A percentile compares a stretch with the other conserved stretches of the same genome.
These are phyloP conservation scores for Emergomyces africanus DNA, from an alignment of 2,329 filamentous ascomycete genomes.

Conservation along the genomic window DNA sequence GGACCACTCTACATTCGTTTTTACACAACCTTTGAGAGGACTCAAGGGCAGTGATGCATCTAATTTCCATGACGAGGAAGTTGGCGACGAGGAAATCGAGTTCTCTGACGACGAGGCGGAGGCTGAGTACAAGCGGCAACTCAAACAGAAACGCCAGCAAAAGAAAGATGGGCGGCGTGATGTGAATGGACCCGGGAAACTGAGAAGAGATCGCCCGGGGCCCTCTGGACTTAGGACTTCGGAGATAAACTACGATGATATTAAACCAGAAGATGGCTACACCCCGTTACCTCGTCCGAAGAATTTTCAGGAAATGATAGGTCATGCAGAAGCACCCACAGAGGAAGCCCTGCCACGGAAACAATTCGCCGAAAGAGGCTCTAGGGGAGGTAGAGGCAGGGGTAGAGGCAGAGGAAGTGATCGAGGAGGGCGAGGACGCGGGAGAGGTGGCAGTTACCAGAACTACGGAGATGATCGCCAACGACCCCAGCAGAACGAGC, in stretches of 20 bases:
- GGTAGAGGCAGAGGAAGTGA: conserved; percentile 23
- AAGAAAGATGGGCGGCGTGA: conserved; percentile 32
- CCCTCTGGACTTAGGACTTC: conserved; percentile 27
- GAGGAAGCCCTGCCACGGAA: conserved; percentile 15
- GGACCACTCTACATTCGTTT: conserved; percentile 67
- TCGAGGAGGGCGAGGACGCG: conserved; percentile 14
- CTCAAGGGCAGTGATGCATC: conserved; percentile 87
- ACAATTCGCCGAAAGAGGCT: conserved; percentile 21
- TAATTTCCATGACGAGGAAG: conserved; percentile 89
- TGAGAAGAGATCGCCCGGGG: conserved; percentile 21
- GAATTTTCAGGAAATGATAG: conserved; percentile 44
- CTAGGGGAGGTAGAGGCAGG: conserved; percentile 37
- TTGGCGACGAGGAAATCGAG: conserved; percentile 73
- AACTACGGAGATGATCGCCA: neutral
- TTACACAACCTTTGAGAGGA: conserved; percentile 67
- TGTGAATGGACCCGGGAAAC: conserved; percentile 25
- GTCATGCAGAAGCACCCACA: conserved; percentile 24
- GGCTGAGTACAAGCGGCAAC: conserved; percentile 59
- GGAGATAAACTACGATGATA: conserved; percentile 55
- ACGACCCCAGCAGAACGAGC: neutral
- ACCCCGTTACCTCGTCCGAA: conserved; percentile 56
- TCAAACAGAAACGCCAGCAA: conserved; percentile 53
- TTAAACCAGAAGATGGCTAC: conserved; percentile 43
- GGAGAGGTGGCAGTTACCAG: conserved; percentile 22
- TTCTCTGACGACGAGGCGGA: conserved; percentile 97